Percentiles rank a stretch among this genome's conserved stretches.
These are phyloP conservation scores for Diplodia sapinea DNA, from an alignment of 2,329 filamentous ascomycete species.

Conservation along the genomic window DNA sequence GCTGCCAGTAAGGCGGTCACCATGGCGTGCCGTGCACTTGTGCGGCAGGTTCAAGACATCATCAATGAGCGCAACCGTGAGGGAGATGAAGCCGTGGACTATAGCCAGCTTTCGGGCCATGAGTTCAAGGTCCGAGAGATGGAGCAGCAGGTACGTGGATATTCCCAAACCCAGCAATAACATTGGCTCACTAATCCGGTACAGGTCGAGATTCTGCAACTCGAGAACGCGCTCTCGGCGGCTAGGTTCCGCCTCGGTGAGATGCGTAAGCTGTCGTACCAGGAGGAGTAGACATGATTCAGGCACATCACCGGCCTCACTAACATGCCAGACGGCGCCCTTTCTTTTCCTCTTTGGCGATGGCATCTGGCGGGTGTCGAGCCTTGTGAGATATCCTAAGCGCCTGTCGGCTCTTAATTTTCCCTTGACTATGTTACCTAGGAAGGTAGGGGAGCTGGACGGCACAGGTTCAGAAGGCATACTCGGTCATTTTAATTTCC, in stretches of 20 bases:
- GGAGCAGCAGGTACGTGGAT: constrained; percentile 90
- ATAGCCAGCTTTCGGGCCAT: constrained; percentile 83
- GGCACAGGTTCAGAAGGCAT: constrained; percentile 7
- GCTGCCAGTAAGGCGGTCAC: constrained; percentile 92
- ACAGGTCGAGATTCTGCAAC: constrained; percentile 93
- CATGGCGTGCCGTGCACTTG: constrained; percentile 81
- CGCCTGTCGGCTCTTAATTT: constrained; percentile 19
- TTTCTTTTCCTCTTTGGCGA: not conserved
- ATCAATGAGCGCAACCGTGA: constrained; percentile 85
- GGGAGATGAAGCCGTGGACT: constrained; percentile 81
- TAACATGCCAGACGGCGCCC: constrained; percentile 2
- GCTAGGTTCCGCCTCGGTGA: constrained; percentile 87
- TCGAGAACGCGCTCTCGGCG: constrained; percentile 82
- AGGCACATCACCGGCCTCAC: not conserved
- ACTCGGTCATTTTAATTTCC: not conserved
- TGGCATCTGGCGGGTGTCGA: not conserved
- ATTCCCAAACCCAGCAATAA: not conserved
- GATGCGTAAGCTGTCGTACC: constrained; percentile 97
- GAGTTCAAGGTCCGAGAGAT: constrained; percentile 99
- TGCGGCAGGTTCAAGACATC: constrained; percentile 91
- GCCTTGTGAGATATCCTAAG: not conserved
- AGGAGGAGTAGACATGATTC: constrained; percentile 64
- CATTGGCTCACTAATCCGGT: constrained; percentile 29
- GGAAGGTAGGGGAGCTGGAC: constrained; percentile 7
- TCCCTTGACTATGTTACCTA: not conserved